Conservation (phyloP, 2,329 filamentous ascomycete genomes). For the Blastomyces emzantsi region DNA sequence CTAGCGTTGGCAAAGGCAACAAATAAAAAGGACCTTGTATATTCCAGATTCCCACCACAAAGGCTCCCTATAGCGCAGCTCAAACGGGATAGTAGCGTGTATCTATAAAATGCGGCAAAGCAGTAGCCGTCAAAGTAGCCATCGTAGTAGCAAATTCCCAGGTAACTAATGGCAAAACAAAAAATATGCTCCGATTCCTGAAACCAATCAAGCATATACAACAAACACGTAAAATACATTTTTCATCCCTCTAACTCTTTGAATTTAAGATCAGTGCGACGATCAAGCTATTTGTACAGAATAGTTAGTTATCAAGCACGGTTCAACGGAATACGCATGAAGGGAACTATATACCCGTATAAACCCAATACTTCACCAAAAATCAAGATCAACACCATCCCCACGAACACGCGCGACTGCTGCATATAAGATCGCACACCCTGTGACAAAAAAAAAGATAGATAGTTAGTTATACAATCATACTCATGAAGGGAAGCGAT, state of each 20-base stretch:
- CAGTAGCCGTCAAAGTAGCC: neutral
- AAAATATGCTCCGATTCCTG: neutral
- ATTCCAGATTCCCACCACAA: neutral
- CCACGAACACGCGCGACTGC: slow-evolving; percentile 91
- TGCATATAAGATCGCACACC: slow-evolving; percentile 92
- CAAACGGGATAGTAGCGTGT: neutral
- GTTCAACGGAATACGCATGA: neutral
- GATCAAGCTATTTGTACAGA: slow-evolving; percentile 55
- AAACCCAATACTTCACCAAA: slow-evolving; percentile 96
- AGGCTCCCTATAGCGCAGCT: neutral
- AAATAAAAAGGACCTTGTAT: neutral
- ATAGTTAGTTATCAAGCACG: slow-evolving; percentile 12
- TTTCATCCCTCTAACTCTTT: slow-evolving; percentile 45
- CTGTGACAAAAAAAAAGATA: slow-evolving; percentile 25
- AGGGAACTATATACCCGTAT: slow-evolving; percentile 73
- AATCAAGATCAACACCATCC: slow-evolving; percentile 98
- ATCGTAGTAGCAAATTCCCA: neutral
- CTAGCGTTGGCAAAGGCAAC: neutral
- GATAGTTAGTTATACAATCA: neutral
- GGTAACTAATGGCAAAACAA: neutral
- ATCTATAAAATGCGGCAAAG: neutral
- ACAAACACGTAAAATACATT: slow-evolving; percentile 1
- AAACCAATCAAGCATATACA: neutral
- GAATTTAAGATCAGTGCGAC: slow-evolving; percentile 88
- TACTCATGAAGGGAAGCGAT: neutral